phyloP scores from a whole-genome alignment of 805 yeast genomes.

The Zygoascus bituminiphila region DNA sequence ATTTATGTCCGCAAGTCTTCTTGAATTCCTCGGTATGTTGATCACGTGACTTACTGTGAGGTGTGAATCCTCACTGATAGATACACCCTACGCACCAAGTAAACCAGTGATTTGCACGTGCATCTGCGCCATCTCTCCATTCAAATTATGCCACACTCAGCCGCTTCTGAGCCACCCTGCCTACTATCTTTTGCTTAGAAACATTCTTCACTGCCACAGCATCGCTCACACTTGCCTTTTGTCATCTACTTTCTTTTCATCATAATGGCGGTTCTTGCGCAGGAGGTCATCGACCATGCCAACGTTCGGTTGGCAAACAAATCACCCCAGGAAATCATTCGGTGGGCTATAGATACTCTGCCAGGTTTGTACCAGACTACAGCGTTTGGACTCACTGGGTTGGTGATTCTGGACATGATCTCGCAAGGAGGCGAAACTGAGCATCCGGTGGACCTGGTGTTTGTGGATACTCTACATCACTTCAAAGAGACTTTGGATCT shows the following conservation, averaged over 20 bases:
- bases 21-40: too few species aligned
- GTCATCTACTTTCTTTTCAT: background rate
- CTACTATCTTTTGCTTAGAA: background rate
- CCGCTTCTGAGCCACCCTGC: background rate
- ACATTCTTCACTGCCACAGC: background rate
- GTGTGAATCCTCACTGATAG: too few species aligned
- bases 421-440: conserved; percentile 37
- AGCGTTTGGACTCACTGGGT: conserved; percentile 89
- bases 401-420: conserved; percentile 79
- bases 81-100: too few species aligned
- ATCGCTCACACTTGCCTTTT: too few species aligned
- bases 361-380: conserved; percentile 84
- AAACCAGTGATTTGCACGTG: too few species aligned
- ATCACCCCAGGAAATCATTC: conserved; percentile 62
- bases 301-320: conserved; percentile 50
- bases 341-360: conserved; percentile 78
- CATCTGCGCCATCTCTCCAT: background rate
- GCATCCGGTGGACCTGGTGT: conserved; percentile 61
- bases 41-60: too few species aligned
- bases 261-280: background rate
- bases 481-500: conserved; percentile 88
- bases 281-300: conserved; percentile 22
- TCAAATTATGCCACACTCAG: background rate
- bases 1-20: too few species aligned
- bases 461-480: conserved; percentile 85